phyloP scores from a whole-genome alignment of 345 rosid genomes.

The Isatis tinctoria region DNA sequence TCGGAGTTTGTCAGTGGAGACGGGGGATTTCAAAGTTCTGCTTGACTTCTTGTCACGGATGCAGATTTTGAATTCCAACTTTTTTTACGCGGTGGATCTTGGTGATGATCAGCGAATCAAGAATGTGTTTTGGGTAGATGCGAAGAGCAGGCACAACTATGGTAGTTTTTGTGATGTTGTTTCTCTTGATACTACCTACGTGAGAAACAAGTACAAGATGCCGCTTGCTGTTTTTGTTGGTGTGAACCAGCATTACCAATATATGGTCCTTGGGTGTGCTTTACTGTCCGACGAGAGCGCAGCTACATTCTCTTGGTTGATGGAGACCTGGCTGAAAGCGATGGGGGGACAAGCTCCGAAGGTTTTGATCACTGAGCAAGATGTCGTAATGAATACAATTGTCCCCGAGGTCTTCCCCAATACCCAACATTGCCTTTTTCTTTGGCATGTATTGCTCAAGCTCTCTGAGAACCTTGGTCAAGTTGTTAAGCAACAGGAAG shows the following conservation, averaged over 20 bases:
- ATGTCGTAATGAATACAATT: constrained; percentile 38
- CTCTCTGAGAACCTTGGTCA: constrained; percentile 51
- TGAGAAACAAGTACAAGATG: constrained; percentile 61
- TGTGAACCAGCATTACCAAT: constrained; percentile 66
- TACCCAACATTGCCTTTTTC: constrained; percentile 48
- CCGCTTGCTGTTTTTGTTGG: constrained; percentile 62
- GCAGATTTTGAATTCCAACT: constrained; percentile 55
- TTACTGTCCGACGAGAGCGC: constrained; percentile 53
- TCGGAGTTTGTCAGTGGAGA: constrained; percentile 42
- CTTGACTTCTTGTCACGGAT: constrained; percentile 48
- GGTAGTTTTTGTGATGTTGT: constrained; percentile 57
- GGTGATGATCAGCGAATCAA: constrained; percentile 58
- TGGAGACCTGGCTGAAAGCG: constrained; percentile 65
- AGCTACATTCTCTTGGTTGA: constrained; percentile 55
- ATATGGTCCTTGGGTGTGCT: constrained; percentile 66
- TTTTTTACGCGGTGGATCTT: constrained; percentile 58
- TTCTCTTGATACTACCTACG: constrained; percentile 50
- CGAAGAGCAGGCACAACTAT: constrained; percentile 62
- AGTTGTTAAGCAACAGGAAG: constrained; percentile 46
- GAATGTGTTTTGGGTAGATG: constrained; percentile 63
- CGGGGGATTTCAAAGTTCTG: constrained; percentile 44
- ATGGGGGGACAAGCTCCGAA: constrained; percentile 64
- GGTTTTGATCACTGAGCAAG: constrained; percentile 54
- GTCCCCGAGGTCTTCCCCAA: constrained; percentile 47
- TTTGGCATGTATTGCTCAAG: constrained; percentile 60